Base-by-base conservation (phyloP, 495 filamentous ascomycete species). In the Lasiosphaeria miniovina region DNA sequence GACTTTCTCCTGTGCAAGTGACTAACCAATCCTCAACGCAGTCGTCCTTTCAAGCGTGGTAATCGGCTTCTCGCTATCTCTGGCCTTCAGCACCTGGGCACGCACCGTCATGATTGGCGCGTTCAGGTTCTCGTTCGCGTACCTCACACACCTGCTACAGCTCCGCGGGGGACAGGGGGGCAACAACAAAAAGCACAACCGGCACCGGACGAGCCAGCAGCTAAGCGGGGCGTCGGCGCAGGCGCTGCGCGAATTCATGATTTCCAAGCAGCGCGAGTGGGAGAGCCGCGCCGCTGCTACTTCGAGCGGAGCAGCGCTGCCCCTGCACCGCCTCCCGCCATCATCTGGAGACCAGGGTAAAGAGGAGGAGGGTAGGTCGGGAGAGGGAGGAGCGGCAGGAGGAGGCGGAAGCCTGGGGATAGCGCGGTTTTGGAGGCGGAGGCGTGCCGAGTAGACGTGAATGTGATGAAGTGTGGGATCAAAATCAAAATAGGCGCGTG, bases 71-170 rank as follows among this genome's bases (percentile, higher is more conserved):
- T 64, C 67, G 4, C 55, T 69, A 1, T 52, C 64, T 6, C 35
- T 69, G 15, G 67, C 67, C 38, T 69, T 69, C 57, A 69, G 52
- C 49, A 56, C 46, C 11, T 62, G 59, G 61, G 61, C 64, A 9
- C 57, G 67, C 24, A 59, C 36, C 9, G 35, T 53, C 34, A 33
- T 69, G 6, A 59, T 64, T 10, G 59, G 61, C 0, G 61, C 56
- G 7, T 65, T 62, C 35, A 56, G 54, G 7, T 35, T 53, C 12
- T 52, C 53, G 6, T 61, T 58, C 43, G 60, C 49, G 12, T 65
- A 43, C 41, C 17, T 62, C 38, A 10, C 52, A 4, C 51, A 55
- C 12, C 34, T 24, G 0, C 17, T 57, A n/a, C 49, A 8, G 7
- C 14, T 24, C 7, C 41, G 41, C 49, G 15, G 6, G 4, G n/a